Evolutionary conservation across 2,329 filamentous ascomycete species (phyloP), one percentile per base, ranked within the genome.

Genomic region (Cladosporium phlei): DNA sequence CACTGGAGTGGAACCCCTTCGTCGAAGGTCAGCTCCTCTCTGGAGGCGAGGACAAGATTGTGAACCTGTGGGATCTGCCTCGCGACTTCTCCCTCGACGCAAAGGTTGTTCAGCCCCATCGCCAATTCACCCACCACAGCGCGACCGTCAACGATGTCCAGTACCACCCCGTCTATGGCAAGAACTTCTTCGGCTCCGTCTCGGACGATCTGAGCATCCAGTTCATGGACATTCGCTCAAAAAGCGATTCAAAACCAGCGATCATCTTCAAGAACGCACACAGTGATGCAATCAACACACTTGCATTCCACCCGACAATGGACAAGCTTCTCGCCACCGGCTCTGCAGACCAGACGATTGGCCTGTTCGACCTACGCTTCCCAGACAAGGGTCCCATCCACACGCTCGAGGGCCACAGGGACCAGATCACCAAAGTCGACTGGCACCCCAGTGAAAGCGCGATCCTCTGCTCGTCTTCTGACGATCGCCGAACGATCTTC

Each of bases 111-210:
- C 80, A 80, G 58, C 83, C 89, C 10, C 73, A 77, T 4, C 79
- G 84, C 38, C 85, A 80, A 29, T 97, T 93, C 69, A 91, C 82
- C 1, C 87, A 96, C 55, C 94, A 98, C 66, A 83, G 78, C 16
- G 83, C 91, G 20, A 86, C 93, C 45, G 93, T 98, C 63, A 98
- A 98, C 66, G 93, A 98, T 61, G 90, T 98, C 24, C 89, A 97
- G 69, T 88, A 95, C 63, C 91, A 97, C 59, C 90, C 91, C 7
- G 79, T 89, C 33, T 87, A 91, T 53, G 64, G 63, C 52, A 83
- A 82, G 59, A 82, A 83, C 57, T 83, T 94, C 53, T 86, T 98
- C 52, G 94, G 91, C 52, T 91, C 87, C 12, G 93, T 95, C 3
- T 97, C 93, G 3, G 93, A 98, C 64, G 93, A 98, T 64, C 77